Conservation (phyloP, 495 filamentous ascomycete genomes). For the Penicillium cataractarum region DNA sequence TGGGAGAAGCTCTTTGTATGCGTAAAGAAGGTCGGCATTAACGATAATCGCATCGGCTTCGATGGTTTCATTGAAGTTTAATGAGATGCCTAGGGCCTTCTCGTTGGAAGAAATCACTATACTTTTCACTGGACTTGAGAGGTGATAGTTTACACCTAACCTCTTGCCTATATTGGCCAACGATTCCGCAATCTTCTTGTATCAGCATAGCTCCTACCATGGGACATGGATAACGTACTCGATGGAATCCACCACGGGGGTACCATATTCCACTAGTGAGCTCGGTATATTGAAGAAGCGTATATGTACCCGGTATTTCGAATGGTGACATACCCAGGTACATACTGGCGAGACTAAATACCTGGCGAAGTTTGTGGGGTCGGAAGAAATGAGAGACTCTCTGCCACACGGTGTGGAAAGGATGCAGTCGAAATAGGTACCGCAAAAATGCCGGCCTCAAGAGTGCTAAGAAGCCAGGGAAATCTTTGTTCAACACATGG, state of each 20-base stretch:
- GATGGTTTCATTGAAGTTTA: constrained; percentile 48
- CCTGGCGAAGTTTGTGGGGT: constrained; percentile 64
- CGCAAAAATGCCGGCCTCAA: constrained; percentile 52
- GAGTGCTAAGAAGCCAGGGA: constrained; percentile 56
- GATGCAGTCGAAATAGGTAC: constrained; percentile 59
- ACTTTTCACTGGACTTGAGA: background rate
- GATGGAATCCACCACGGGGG: constrained; percentile 66
- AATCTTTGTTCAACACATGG: constrained; percentile 64
- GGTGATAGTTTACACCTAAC: background rate
- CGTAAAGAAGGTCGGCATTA: constrained; percentile 70
- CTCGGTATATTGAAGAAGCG: constrained; percentile 73
- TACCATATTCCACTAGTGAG: constrained; percentile 75
- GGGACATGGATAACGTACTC: constrained; percentile 1
- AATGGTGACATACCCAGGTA: constrained; percentile 77
- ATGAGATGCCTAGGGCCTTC: background rate
- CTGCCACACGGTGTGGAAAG: constrained; percentile 63
- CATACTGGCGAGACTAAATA: constrained; percentile 75
- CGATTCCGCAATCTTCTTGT: background rate
- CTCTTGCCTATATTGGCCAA: constrained; percentile 4
- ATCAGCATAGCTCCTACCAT: constrained; percentile 50
- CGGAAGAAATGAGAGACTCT: constrained; percentile 64
- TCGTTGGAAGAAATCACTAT: background rate
- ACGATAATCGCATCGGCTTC: constrained; percentile 63
- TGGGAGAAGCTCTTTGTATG: constrained; percentile 66
- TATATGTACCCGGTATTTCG: constrained; percentile 71